These are phyloP conservation scores for Phialemonium atrogriseum DNA, from an alignment of 2,329 filamentous ascomycete species.

Conservation along the genomic window DNA sequence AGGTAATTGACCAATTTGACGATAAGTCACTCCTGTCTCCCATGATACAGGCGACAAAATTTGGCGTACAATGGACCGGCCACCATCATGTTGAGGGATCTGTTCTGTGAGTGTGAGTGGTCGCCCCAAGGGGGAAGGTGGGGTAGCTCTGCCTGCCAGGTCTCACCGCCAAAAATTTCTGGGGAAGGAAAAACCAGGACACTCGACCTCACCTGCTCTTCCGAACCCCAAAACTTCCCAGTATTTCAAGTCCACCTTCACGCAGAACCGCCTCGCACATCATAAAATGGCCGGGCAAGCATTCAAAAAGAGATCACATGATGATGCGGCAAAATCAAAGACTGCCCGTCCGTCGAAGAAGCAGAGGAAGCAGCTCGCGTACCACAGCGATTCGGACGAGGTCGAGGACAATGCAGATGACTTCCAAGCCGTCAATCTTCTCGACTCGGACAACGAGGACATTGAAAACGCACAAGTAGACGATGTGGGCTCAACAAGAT, in stretches of 20 bases:
- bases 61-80: no score
- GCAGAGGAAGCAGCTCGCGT: slow-evolving; percentile 38
- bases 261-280: no score
- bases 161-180: slow-evolving; percentile 19
- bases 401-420: slow-evolving; percentile 20
- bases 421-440: slow-evolving; percentile 43
- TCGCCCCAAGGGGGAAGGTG: slow-evolving; percentile 7
- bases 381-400: slow-evolving; percentile 44
- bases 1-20: no score
- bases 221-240: not conserved
- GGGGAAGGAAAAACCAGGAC: slow-evolving; percentile 3
- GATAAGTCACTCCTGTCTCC: no score
- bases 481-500: slow-evolving; percentile 33
- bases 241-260: slow-evolving; percentile 6
- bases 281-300: slow-evolving; percentile 20
- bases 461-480: slow-evolving; percentile 45
- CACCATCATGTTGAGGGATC: no score
- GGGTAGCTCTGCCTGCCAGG: no score
- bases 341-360: slow-evolving; percentile 39
- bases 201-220: slow-evolving; percentile 1
- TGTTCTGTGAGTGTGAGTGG: not conserved
- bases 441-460: slow-evolving; percentile 50
- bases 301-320: slow-evolving; percentile 23
- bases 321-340: slow-evolving; percentile 21
- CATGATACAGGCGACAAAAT: no score